These are phyloP conservation scores for Pleurotus sapidus DNA, from an alignment of 768 basidiomycete genomes.

Conservation along the genomic window DNA sequence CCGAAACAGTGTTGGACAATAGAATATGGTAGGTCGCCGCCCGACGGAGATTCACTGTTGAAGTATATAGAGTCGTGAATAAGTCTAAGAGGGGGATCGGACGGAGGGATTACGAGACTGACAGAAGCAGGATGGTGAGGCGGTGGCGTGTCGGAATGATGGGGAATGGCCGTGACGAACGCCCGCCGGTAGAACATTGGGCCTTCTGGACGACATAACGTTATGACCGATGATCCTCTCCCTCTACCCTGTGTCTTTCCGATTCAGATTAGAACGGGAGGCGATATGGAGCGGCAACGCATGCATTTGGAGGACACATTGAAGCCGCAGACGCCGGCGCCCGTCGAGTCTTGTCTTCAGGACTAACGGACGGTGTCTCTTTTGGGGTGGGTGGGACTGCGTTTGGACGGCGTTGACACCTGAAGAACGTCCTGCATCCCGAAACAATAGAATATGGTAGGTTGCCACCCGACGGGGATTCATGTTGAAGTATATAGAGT, in stretches of 20 bases:
- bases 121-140: neutral
- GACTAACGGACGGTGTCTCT: too few species aligned
- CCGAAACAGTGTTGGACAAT: neutral
- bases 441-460: neutral
- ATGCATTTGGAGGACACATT: too few species aligned
- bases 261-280: too few species aligned
- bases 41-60: neutral
- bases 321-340: too few species aligned
- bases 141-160: neutral
- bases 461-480: neutral
- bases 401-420: too few species aligned
- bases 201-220: too few species aligned
- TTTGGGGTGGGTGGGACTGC: too few species aligned
- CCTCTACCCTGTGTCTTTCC: too few species aligned
- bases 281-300: too few species aligned
- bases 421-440: neutral
- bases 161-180: neutral
- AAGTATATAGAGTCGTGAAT: neutral
- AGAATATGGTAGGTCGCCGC: neutral
- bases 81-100: neutral
- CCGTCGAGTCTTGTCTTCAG: too few species aligned
- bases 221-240: too few species aligned
- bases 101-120: neutral
- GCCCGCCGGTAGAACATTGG: too few species aligned
- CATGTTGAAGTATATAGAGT: neutral